phyloP scores from a whole-genome alignment of 495 filamentous ascomycete species.

The Friedmanniomyces simplex region DNA sequence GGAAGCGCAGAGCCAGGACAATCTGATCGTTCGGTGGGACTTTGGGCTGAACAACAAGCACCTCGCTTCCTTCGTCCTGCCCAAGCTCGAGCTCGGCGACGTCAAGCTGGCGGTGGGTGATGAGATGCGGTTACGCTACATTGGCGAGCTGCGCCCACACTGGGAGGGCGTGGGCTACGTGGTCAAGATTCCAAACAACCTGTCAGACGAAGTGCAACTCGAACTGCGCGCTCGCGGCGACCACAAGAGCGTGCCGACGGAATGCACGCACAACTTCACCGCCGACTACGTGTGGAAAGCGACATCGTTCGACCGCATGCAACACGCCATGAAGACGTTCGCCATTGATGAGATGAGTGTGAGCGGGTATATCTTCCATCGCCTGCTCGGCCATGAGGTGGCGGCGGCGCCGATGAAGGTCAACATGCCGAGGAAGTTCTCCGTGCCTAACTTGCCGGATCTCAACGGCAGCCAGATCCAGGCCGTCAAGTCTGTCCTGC shows the following conservation, averaged over 20 bases:
- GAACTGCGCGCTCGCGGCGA: slow-evolving; percentile 83
- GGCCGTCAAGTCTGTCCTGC: slow-evolving; percentile 89
- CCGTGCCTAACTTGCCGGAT: slow-evolving; percentile 88
- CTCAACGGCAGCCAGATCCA: slow-evolving; percentile 93
- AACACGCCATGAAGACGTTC: slow-evolving; percentile 98
- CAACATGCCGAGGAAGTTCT: slow-evolving; percentile 91
- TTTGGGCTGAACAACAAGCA: slow-evolving; percentile 97
- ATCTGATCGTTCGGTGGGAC: slow-evolving; percentile 89
- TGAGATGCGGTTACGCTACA: slow-evolving; percentile 96
- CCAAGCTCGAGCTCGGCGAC: slow-evolving; percentile 94
- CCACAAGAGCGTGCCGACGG: slow-evolving; percentile 90
- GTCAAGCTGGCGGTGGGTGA: slow-evolving; percentile 97
- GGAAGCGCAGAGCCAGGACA: slow-evolving; percentile 94
- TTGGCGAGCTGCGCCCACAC: slow-evolving; percentile 80
- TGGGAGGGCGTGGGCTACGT: slow-evolving; percentile 99
- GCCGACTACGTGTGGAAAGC: slow-evolving; percentile 99
- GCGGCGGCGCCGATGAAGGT: slow-evolving; percentile 95
- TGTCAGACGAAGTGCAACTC: slow-evolving; percentile 94
- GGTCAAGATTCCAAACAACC: slow-evolving; percentile 98
- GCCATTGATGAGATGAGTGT: slow-evolving; percentile 97
- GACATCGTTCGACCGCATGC: slow-evolving; percentile 98
- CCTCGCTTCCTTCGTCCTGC: slow-evolving; percentile 86
- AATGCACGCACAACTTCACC: slow-evolving; percentile 96
- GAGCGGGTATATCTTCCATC: slow-evolving; percentile 98
- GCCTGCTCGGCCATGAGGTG: slow-evolving; percentile 90